Conservation (phyloP, 306 rosid species). For the Glycine soja region DNA sequence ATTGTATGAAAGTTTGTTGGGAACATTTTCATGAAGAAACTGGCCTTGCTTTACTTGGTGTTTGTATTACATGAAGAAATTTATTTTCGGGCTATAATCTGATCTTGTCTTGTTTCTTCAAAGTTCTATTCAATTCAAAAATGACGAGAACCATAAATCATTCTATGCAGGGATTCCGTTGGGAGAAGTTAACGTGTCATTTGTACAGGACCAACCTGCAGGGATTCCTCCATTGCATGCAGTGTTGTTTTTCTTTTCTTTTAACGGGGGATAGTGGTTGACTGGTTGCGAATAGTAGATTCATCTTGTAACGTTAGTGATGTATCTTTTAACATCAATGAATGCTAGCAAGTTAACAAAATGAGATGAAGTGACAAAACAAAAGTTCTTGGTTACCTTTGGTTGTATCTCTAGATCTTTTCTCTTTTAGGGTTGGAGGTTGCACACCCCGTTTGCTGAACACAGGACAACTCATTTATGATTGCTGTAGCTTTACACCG, state of each 20-base stretch:
- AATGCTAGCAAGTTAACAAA: conserved; percentile 28
- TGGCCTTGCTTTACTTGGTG: conserved; percentile 33
- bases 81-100: conserved; percentile 18
- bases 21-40: conserved; percentile 26
- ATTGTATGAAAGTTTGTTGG: conserved; percentile 40
- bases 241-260: neutral
- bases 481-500: neutral
- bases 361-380: conserved; percentile 23
- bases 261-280: neutral
- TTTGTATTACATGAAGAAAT: conserved; percentile 13
- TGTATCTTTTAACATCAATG: conserved; percentile 36
- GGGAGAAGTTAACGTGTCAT: conserved; percentile 33
- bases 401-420: conserved; percentile 13
- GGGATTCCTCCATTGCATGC: neutral
- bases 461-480: neutral
- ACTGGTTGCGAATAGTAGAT: neutral
- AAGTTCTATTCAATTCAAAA: conserved; percentile 29
- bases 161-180: conserved; percentile 37
- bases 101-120: conserved; percentile 21
- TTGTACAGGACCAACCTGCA: conserved; percentile 28
- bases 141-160: conserved; percentile 37
- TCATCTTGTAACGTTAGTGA: conserved; percentile 39
- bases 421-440: neutral
- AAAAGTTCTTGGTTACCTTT: conserved; percentile 3
- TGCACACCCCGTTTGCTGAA: neutral